Base-by-base conservation (phyloP, 371 early-diverging fungal species). In the Batkoa obscura region DNA sequence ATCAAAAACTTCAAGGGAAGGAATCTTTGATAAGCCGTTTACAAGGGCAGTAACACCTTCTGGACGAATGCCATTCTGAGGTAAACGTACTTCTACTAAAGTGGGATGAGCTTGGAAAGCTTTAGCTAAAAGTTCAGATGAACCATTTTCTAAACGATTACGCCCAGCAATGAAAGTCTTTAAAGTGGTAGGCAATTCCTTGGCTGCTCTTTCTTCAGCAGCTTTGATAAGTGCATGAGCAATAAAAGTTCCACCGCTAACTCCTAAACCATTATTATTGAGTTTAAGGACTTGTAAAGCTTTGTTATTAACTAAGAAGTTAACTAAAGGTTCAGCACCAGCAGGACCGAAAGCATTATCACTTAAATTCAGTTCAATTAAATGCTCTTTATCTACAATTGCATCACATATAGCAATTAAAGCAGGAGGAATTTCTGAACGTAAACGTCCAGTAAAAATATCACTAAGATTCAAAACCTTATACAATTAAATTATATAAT, bases 321-420 rank as follows among this genome's bases (percentile, higher is more conserved):
- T 75, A 34, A 83, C 74, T 71, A 95, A 71, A 2, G 95, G 91
- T 47, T 78, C 74, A 42, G 92, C 88, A 39, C 95, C 95, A 50
- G 84, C 81, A 15, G 94, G 95, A 1, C 97, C 97, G 69, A 97
- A 97, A 1, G 97, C 97, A 60, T 97, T 97, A 69, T 97, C 95
- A n/a, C 85, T 86, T 38, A 94, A 64, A 69, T 94, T 84, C 45
- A 95, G 72, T 59, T 84, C 83, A 23, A 76, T 64, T 36, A 96
- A 74, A 45, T 76, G 63, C 17, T 78, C 74, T 58, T 86, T 79
- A 64, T 84, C 81, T 53, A 75, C 74, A 52, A 94, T 71, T 0
- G 91, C 89, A 57, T 84, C 86, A 51, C 86, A 84, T 31, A 97
- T 67, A 15, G 86, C 83, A 41, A 81, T 80, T 39, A 94, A 67